Conservation (phyloP, 805 yeast genomes). For the Wickerhamomyces ciferrii region DNA sequence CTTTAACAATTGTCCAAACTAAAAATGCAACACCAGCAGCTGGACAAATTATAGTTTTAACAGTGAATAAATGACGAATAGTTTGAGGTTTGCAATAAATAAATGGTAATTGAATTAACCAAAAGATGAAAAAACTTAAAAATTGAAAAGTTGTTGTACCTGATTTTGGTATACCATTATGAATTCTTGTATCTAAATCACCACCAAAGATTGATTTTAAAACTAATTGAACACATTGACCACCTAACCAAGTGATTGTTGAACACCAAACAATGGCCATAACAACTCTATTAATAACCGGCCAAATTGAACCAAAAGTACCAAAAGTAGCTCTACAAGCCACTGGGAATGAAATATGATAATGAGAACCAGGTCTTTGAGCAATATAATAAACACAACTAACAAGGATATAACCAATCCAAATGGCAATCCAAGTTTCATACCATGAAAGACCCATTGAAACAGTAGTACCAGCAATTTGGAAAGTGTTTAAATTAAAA, state of each 20-base stretch:
- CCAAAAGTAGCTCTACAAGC: conserved; percentile 81
- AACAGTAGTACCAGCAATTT: conserved; percentile 84
- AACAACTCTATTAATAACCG: conserved; percentile 80
- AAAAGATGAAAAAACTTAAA: conserved; percentile 74
- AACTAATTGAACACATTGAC: conserved; percentile 77
- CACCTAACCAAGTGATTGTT: conserved; percentile 82
- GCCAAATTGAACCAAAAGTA: conserved; percentile 83
- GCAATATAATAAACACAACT: conserved; percentile 64
- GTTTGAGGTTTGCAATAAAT: conserved; percentile 79
- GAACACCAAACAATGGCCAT: conserved; percentile 89
- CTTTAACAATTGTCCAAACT: conserved; percentile 78
- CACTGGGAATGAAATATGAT: conserved; percentile 84
- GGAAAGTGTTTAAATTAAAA: conserved; percentile 87
- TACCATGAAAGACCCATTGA: conserved; percentile 80
- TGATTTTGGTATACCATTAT: conserved; percentile 50
- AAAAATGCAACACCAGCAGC: conserved; percentile 79
- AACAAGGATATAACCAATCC: conserved; percentile 75
- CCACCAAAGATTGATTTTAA: conserved; percentile 70
- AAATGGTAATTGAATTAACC: conserved; percentile 76
- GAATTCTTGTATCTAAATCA: conserved; percentile 56
- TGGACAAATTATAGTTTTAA: conserved; percentile 75
- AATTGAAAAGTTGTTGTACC: conserved; percentile 70
- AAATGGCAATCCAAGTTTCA: conserved; percentile 86
- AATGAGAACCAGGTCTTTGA: conserved; percentile 74
- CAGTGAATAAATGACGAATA: conserved; percentile 78